Conservation (phyloP, 805 yeast species). For the Komagataella pastoris region DNA sequence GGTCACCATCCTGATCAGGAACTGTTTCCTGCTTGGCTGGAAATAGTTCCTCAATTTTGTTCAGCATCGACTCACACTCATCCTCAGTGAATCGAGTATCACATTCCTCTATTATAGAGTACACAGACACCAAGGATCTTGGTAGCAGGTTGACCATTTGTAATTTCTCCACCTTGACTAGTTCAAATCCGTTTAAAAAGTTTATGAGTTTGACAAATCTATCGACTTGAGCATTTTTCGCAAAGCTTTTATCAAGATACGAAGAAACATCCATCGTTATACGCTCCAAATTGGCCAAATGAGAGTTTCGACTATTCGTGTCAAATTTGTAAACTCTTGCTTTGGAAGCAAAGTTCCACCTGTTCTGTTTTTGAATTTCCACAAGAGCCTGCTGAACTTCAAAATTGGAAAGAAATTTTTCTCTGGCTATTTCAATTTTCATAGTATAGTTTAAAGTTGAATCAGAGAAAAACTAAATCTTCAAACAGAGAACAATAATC, state of each 20-base stretch:
- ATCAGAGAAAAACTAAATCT: neutral
- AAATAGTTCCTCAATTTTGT: slow-evolving; percentile 36
- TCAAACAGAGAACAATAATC: neutral
- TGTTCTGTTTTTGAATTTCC: slow-evolving; percentile 30
- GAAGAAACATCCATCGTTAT: slow-evolving; percentile 32
- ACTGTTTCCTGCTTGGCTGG: slow-evolving; percentile 20
- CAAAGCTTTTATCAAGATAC: slow-evolving; percentile 19
- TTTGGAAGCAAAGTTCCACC: slow-evolving; percentile 25
- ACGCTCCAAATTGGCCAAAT: slow-evolving; percentile 32
- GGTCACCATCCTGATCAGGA: slow-evolving; percentile 6
- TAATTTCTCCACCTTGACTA: slow-evolving; percentile 73
- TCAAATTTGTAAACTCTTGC: slow-evolving; percentile 7
- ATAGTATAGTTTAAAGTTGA: neutral
- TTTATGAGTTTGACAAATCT: slow-evolving; percentile 18
- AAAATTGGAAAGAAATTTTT: slow-evolving; percentile 46
- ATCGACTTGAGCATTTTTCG: neutral
- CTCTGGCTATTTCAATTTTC: slow-evolving; percentile 35
- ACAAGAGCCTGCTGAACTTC: slow-evolving; percentile 49
- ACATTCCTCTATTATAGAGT: slow-evolving; percentile 81
- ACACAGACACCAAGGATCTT: slow-evolving; percentile 62
- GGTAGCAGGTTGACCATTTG: slow-evolving; percentile 81
- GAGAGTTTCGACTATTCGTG: slow-evolving; percentile 15
- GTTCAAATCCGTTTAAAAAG: slow-evolving; percentile 32
- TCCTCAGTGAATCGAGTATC: slow-evolving; percentile 73
- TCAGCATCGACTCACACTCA: slow-evolving; percentile 44